Percentiles rank a stretch among this genome's conserved stretches.
Evolutionary conservation across 345 rosid genomes (phyloP).

Genomic region (Lumnitzera racemosa): DNA sequence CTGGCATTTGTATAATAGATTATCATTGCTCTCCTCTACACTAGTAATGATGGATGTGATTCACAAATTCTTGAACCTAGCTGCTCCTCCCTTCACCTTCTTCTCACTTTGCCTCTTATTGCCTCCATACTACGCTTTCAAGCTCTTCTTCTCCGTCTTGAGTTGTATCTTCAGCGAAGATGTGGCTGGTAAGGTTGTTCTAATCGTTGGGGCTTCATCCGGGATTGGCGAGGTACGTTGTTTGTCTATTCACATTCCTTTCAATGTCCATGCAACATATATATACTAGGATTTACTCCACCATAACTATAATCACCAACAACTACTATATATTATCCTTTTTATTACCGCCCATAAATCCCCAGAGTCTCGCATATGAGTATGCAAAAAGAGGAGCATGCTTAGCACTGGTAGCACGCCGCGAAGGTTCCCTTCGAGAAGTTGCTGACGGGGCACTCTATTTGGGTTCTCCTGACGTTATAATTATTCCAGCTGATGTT

Average conservation of each 20-base stretch:
- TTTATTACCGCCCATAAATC: no score
- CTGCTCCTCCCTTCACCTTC: constrained; percentile 17
- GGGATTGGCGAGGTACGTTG: constrained; percentile 16
- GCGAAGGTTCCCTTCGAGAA: constrained; percentile 31
- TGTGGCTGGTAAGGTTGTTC: constrained; percentile 24
- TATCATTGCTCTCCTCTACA: background rate
- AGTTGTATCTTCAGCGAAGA: constrained; percentile 13
- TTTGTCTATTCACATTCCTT: no score
- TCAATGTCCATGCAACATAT: no score
- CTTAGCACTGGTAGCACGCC: constrained; percentile 48
- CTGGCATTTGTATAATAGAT: background rate
- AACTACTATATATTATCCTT: no score
- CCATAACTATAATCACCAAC: no score
- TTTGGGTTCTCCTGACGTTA: constrained; percentile 40
- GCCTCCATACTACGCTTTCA: constrained; percentile 20
- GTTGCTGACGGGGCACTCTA: constrained; percentile 30
- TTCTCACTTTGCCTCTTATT: constrained; percentile 15
- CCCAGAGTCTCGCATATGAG: constrained; percentile 48
- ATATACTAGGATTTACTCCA: background rate
- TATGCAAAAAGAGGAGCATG: constrained; percentile 52
- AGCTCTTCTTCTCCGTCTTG: constrained; percentile 7
- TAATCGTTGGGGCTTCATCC: constrained; percentile 26
- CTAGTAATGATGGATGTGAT: constrained; percentile 15
- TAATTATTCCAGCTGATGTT: constrained; percentile 44
- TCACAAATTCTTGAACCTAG: constrained; percentile 18